Percentiles rank a stretch among this genome's conserved stretches.
phyloP scores from a whole-genome alignment of 345 rosid genomes.

The Dipteronia sinensis region DNA sequence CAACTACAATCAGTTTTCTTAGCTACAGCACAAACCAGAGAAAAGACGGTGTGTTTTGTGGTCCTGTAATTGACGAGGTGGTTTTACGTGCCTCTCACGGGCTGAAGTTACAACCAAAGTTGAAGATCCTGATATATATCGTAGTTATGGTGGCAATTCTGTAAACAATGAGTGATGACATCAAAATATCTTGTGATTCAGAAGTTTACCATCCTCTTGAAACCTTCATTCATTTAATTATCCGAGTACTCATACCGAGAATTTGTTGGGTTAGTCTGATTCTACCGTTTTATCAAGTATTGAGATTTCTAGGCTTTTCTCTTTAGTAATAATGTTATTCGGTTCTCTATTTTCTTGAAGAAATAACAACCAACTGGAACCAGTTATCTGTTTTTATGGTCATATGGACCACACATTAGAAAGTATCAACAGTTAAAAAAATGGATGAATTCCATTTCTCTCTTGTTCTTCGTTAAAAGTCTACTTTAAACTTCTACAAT shows the following conservation, averaged over 20 bases:
- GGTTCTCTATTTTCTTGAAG: background rate
- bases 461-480: background rate
- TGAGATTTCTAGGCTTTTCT: background rate
- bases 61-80: slow-evolving; percentile 64
- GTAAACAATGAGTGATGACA: slow-evolving; percentile 13
- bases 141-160: slow-evolving; percentile 33
- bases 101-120: slow-evolving; percentile 30
- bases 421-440: background rate
- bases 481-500: background rate
- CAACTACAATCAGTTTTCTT: slow-evolving; percentile 50
- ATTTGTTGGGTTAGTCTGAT: background rate
- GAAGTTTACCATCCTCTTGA: background rate
- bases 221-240: background rate
- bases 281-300: background rate
- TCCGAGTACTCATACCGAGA: background rate
- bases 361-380: background rate
- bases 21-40: slow-evolving; percentile 43
- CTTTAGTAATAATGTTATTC: background rate
- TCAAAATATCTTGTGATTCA: background rate
- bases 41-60: slow-evolving; percentile 51
- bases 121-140: slow-evolving; percentile 31
- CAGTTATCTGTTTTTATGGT: background rate
- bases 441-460: background rate
- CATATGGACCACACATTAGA: background rate
- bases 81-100: slow-evolving; percentile 43